Evolutionary conservation across 306 rosid genomes (phyloP).

Genomic region (Neltuma alba): DNA sequence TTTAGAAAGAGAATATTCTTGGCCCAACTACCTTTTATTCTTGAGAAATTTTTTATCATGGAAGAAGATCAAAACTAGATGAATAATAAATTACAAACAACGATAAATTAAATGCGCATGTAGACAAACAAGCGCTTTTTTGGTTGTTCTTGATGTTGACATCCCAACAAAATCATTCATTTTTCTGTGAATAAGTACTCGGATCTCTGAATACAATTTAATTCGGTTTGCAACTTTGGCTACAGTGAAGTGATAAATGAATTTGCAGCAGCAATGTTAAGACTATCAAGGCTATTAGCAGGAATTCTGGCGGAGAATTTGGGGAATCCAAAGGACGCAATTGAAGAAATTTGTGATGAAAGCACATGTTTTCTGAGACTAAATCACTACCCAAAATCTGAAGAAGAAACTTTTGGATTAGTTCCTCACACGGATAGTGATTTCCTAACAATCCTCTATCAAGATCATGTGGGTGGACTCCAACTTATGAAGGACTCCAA

Average conservation of each 20-base stretch:
- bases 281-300: constrained; percentile 67
- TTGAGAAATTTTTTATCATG: background rate
- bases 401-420: constrained; percentile 63
- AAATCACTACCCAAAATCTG: constrained; percentile 73
- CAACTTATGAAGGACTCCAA: constrained; percentile 89
- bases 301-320: constrained; percentile 67
- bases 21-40: background rate
- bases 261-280: constrained; percentile 73
- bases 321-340: constrained; percentile 54
- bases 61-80: background rate
- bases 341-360: constrained; percentile 65
- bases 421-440: constrained; percentile 97
- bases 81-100: background rate
- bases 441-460: constrained; percentile 81
- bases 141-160: background rate
- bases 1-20: background rate
- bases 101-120: background rate
- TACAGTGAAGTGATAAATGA: constrained; percentile 75
- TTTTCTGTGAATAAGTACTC: background rate
- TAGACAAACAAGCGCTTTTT: background rate
- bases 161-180: background rate
- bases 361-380: constrained; percentile 84
- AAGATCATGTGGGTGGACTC: constrained; percentile 91
- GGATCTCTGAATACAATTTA: constrained; percentile 18
- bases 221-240: constrained; percentile 32